phyloP scores from a whole-genome alignment of 2,329 filamentous ascomycete genomes.

The Esteya vermicola region DNA sequence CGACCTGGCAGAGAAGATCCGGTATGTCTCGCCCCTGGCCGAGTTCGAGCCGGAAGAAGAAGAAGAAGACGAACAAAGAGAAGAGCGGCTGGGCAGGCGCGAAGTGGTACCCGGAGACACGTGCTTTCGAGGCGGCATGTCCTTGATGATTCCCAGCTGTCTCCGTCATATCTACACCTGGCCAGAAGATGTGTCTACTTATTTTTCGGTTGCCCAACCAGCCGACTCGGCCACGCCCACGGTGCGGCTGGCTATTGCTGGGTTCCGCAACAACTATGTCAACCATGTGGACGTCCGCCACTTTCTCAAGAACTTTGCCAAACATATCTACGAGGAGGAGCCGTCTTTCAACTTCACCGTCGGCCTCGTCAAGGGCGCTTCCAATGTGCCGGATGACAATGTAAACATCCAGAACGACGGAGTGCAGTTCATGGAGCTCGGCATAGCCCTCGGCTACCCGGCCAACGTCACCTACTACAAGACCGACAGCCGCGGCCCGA shows the following conservation, averaged over 20 bases:
- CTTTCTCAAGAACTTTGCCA: constrained; percentile 15
- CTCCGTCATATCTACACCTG: constrained; percentile 32
- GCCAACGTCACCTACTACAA: constrained; percentile 29
- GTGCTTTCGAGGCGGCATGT: too few relatives aligned
- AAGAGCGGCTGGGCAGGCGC: too few relatives aligned
- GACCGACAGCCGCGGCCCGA: constrained; percentile 27
- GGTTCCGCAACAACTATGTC: constrained; percentile 34
- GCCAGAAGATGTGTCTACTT: constrained; percentile 3
- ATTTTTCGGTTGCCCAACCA: too few relatives aligned
- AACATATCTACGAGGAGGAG: constrained; percentile 9
- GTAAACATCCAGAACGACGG: constrained; percentile 23
- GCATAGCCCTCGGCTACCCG: constrained; percentile 29
- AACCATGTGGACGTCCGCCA: constrained; percentile 25
- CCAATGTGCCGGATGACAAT: constrained; percentile 30
- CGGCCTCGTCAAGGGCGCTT: constrained; percentile 26
- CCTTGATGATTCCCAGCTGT: constrained; percentile 20
- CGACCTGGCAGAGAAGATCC: constrained; percentile 22
- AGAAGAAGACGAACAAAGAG: constrained; percentile 15
- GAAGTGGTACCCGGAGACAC: too few relatives aligned
- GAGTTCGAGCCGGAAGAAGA: constrained; percentile 39
- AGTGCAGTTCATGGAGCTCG: constrained; percentile 33
- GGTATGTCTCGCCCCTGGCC: constrained; percentile 32
- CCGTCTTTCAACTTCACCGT: constrained; percentile 16
- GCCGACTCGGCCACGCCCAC: constrained; percentile 14
- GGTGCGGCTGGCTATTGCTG: constrained; percentile 29